Base-by-base conservation (phyloP, 768 basidiomycete genomes). In the Mycena albidolilacea region DNA sequence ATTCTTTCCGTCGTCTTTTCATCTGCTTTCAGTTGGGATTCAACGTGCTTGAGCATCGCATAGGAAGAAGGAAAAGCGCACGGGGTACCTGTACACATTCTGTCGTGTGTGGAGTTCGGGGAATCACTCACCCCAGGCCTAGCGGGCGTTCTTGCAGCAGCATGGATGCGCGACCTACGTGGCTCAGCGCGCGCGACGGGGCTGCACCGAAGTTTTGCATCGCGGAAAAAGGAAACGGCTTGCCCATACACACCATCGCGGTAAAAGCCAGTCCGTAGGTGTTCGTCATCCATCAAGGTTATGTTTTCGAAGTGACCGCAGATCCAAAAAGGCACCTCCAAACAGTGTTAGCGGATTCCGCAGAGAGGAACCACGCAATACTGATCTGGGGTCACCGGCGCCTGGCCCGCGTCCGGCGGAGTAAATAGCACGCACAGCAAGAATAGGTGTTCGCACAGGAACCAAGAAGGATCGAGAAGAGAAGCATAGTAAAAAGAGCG, bases 351-450 rank as follows among this genome's bases (percentile, higher is more conserved):
- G 50, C 7, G n/a, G 9, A 52, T 52, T 52, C 30, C 30, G 30
- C 50, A 52, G n/a, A 54, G 55, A 57, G 30, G 55, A 37, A 57
- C 30, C 30, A 30, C 30, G 30, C 30, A 30, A 30, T 15, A 35
- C 30, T 37, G 55, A 57, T 57, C 55, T 57, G 15, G 55, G 55
- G 55, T 57, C 30, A 37, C 55, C 55, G 55, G 55, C 30, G 14
- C 15, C 6, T 57, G 55, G 55, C 30, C 55, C 55, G 55, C 17
- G 15, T 15, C 55, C 30, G 37, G 55, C 35, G 55, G 55, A 57
- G 55, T 35, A 30, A 23, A 54, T 54, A 54, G n/a, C 11, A 48
- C 21, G 12, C 7, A 5, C 55, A 30, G 55, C 30, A 37, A 57
- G 15, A 37, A 57, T 23, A 57, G 55, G 37, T 30, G 55, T 35